These are phyloP conservation scores for Sarocladiaceae sp. DNA, from an alignment of 2,329 filamentous ascomycete species.

Conservation along the genomic window DNA sequence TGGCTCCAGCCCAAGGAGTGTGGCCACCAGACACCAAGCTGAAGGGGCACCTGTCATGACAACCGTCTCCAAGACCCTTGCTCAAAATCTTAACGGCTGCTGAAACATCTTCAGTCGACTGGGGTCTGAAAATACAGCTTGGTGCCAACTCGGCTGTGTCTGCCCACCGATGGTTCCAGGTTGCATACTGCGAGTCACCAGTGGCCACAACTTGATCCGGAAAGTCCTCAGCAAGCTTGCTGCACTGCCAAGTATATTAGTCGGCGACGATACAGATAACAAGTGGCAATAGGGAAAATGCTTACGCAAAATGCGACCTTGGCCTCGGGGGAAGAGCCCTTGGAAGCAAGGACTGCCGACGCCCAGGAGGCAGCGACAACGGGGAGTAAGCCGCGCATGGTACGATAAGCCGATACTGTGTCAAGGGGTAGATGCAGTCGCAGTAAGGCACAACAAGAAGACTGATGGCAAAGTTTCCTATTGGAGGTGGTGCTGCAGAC, in stretches of 20 bases:
- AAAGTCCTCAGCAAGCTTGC: neutral
- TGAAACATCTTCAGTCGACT: conserved; percentile 11
- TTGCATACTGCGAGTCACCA: neutral
- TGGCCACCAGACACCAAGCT: conserved; percentile 11
- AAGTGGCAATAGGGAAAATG: neutral
- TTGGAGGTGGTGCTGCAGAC: no score
- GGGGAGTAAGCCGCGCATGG: neutral
- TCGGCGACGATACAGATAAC: neutral
- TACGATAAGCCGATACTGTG: neutral
- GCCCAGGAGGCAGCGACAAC: neutral
- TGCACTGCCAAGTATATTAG: neutral
- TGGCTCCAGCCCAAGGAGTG: conserved; percentile 11
- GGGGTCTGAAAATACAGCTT: conserved; percentile 12
- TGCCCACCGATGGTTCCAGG: conserved; percentile 10
- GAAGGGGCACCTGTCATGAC: neutral
- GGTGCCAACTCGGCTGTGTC: conserved; percentile 11
- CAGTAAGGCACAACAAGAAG: neutral
- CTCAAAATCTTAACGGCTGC: conserved; percentile 8
- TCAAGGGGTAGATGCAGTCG: neutral
- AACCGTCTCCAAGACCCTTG: neutral
- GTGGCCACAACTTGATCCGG: neutral
- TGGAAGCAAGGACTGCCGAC: neutral
- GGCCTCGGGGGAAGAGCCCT: neutral
- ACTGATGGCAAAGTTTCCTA: no score
- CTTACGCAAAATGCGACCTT: neutral